Base-by-base conservation (phyloP, 805 yeast species). In the Wickerhamiella spandovensis region DNA sequence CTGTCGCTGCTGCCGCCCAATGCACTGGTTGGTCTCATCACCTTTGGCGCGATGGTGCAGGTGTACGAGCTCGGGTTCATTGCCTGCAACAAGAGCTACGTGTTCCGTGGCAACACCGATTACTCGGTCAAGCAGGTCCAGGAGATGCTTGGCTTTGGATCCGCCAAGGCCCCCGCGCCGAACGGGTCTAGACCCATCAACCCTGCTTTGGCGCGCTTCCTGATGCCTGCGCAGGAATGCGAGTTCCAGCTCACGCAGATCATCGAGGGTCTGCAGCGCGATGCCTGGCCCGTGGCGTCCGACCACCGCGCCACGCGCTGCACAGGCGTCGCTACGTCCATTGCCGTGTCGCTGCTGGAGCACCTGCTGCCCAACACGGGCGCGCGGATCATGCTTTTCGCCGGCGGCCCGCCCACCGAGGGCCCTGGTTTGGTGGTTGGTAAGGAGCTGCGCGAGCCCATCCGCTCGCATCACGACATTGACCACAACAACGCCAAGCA, bases 361-460 rank as follows among this genome's bases (percentile, higher is more conserved):
- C 81, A 85, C 38, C 74, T 92, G 25, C 86, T 79, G 69, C 81
- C 88, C 48, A 88, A 85, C 51, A 78, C 81, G 58, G 95, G 97
- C 47, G 88, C 95, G 15, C 80, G 97, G 65, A 75, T 92, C 58
- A 81, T 87, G 72, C 72, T 92, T 53, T 92, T 92, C 62, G 80
- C 95, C 41, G 94, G 90, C 49, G 99, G 98, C 55, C 95, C 96
- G 46, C 82, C 96, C 65, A 92, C 98, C 44, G 80, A 84, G 63
- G 84, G 83, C 44, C 97, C 99, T 12, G 99, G 99, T 59, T 72
- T 85, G 64, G 87, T 92, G 57, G 99, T 92, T 25, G 86, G 90
- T 44, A 79, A 82, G 22, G 92, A 88, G 66, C 75, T 92, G 65
- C 84, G 85, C 64, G 98, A 92, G 68, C 96, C 98, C 46, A 84